Conservation (phyloP, 2,329 filamentous ascomycete genomes). For the Phaeomoniella chlamydospora region DNA sequence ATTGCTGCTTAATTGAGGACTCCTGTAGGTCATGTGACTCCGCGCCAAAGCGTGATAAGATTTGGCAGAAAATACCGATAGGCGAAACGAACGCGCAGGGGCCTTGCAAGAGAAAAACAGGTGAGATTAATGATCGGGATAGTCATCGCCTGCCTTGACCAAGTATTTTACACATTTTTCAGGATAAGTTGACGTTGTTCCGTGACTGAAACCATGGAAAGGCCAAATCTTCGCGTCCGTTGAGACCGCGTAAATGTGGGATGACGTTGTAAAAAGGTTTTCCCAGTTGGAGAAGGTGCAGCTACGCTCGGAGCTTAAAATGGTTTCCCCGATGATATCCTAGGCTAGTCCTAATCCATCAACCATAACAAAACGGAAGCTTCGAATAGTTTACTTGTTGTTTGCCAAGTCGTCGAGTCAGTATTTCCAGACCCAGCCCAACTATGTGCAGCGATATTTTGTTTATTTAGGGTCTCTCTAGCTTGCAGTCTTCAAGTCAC, state of each 20-base stretch:
- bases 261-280: background rate
- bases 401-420: background rate
- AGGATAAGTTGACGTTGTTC: too few relatives aligned
- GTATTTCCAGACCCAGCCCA: background rate
- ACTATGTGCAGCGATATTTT: background rate
- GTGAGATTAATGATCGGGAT: too few relatives aligned
- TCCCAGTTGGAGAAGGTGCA: too few relatives aligned
- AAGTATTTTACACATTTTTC: too few relatives aligned
- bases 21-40: too few relatives aligned
- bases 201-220: too few relatives aligned
- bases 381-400: background rate
- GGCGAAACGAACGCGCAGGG: too few relatives aligned
- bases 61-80: too few relatives aligned
- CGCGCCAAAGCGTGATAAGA: too few relatives aligned
- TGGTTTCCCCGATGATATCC: background rate
- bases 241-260: background rate
- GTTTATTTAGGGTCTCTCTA: background rate
- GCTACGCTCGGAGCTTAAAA: background rate
- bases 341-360: background rate
- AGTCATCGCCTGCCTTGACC: too few relatives aligned
- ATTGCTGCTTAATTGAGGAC: too few relatives aligned
- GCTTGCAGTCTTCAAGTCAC: background rate
- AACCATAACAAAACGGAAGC: background rate
- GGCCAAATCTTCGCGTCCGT: background rate
- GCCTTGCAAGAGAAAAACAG: too few relatives aligned